A percentile compares a stretch with the other conserved stretches of the same genome.
These are phyloP conservation scores for Chlorella sp. DNA, from an alignment of 139 green algal genomes.

Conservation along the genomic window DNA sequence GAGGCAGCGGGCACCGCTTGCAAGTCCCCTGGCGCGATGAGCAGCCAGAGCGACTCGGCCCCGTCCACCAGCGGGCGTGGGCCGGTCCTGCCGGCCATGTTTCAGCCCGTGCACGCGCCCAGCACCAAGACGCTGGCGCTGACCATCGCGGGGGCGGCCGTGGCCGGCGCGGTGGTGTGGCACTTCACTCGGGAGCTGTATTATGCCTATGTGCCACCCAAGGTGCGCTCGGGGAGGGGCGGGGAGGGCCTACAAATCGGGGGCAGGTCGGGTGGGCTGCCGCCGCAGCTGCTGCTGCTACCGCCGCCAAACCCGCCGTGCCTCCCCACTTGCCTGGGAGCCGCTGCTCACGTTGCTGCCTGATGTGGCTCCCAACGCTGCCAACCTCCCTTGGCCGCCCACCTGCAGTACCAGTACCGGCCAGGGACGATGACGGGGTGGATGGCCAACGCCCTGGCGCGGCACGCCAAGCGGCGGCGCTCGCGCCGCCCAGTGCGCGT, in stretches of 20 bases:
- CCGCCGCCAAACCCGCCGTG: background rate
- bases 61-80: background rate
- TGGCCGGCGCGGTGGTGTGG: conserved; percentile 41
- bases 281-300: background rate
- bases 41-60: too few species aligned
- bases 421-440: conserved; percentile 89
- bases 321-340: background rate
- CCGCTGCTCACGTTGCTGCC: background rate
- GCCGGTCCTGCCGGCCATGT: background rate
- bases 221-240: background rate
- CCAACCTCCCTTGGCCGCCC: background rate
- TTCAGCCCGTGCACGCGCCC: background rate
- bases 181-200: conserved; percentile 42
- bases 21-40: too few species aligned
- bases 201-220: conserved; percentile 45
- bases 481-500: conserved; percentile 86
- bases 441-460: conserved; percentile 74
- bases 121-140: conserved; percentile 12
- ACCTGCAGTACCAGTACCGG: conserved; percentile 89
- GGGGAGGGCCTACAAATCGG: background rate
- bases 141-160: background rate
- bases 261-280: background rate
- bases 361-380: background rate
- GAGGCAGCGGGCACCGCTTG: too few species aligned
- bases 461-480: conserved; percentile 81